phyloP scores from a whole-genome alignment of 2,329 filamentous ascomycete genomes.

The Talaromyces sp. region DNA sequence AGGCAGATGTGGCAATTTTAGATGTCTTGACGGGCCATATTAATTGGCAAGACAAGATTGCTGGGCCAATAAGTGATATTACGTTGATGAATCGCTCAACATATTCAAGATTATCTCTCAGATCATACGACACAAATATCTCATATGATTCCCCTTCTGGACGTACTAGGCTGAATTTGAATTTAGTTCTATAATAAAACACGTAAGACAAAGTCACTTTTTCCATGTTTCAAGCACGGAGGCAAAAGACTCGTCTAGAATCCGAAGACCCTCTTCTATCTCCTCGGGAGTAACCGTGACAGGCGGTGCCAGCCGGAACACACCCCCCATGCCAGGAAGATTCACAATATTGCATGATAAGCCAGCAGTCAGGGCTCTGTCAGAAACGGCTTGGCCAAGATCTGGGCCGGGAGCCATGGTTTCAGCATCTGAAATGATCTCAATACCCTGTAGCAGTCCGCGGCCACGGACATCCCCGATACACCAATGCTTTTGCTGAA shows the following conservation, averaged over 20 bases:
- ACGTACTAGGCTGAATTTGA: too few species aligned
- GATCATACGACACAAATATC: too few species aligned
- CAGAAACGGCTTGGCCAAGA: constrained; percentile 45
- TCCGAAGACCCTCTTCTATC: constrained; percentile 47
- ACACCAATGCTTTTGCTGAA: constrained; percentile 52
- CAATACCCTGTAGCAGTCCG: constrained; percentile 18
- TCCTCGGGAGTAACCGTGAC: constrained; percentile 52
- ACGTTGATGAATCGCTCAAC: too few species aligned
- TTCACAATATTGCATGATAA: constrained; percentile 55
- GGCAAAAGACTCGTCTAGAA: constrained; percentile 54
- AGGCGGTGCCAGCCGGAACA: constrained; percentile 57
- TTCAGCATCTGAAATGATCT: constrained; percentile 50
- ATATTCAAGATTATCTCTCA: too few species aligned
- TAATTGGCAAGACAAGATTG: too few species aligned
- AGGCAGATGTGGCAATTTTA: too few species aligned
- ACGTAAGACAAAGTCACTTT: not conserved
- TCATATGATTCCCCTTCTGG: too few species aligned
- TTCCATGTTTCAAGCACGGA: constrained; percentile 9
- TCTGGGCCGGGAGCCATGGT: constrained; percentile 46
- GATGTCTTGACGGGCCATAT: too few species aligned
- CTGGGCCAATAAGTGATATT: too few species aligned
- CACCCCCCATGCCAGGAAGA: constrained; percentile 51
- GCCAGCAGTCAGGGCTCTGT: constrained; percentile 47
- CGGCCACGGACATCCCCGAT: constrained; percentile 59
- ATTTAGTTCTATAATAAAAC: not conserved